A percentile compares a stretch with the other conserved stretches of the same genome.
Conservation (phyloP, 257 asterid species). For the Salvia splendens region DNA sequence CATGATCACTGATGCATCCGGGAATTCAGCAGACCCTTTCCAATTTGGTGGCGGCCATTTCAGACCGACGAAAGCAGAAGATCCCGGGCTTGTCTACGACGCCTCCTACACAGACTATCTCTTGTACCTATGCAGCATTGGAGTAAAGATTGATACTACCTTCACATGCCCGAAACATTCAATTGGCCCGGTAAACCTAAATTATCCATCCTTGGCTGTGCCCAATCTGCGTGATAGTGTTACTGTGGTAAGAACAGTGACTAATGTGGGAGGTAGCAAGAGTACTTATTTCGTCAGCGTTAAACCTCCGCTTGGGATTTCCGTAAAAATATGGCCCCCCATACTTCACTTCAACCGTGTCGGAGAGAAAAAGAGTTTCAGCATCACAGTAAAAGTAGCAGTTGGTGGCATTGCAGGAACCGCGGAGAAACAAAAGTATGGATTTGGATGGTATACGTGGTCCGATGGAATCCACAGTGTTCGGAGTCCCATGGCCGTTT, state of each 20-base stretch:
- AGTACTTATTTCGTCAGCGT: conserved; percentile 56
- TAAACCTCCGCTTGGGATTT: conserved; percentile 69
- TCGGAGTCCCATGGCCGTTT: conserved; percentile 56
- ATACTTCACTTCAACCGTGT: conserved; percentile 46
- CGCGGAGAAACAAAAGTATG: conserved; percentile 41
- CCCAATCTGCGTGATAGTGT: conserved; percentile 52
- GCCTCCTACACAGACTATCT: conserved; percentile 78
- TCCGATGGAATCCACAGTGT: conserved; percentile 57
- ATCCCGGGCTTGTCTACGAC: conserved; percentile 81
- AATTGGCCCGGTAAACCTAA: conserved; percentile 46
- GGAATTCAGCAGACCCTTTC: conserved; percentile 76
- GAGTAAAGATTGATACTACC: conserved; percentile 37
- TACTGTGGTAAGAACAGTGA: conserved; percentile 59
- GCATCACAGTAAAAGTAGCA: conserved; percentile 52
- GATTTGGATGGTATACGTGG: conserved; percentile 66
- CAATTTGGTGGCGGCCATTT: conserved; percentile 88
- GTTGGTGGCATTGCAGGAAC: conserved; percentile 23
- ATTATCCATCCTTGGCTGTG: conserved; percentile 77
- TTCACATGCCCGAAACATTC: conserved; percentile 56
- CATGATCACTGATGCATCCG: conserved; percentile 56
- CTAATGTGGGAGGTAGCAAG: conserved; percentile 61
- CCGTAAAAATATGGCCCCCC: conserved; percentile 58
- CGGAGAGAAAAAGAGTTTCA: conserved; percentile 64
- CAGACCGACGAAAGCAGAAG: conserved; percentile 82
- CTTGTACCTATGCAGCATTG: conserved; percentile 58